These are phyloP conservation scores for Macrocybe gigantea DNA, from an alignment of 768 basidiomycete genomes.

Conservation along the genomic window DNA sequence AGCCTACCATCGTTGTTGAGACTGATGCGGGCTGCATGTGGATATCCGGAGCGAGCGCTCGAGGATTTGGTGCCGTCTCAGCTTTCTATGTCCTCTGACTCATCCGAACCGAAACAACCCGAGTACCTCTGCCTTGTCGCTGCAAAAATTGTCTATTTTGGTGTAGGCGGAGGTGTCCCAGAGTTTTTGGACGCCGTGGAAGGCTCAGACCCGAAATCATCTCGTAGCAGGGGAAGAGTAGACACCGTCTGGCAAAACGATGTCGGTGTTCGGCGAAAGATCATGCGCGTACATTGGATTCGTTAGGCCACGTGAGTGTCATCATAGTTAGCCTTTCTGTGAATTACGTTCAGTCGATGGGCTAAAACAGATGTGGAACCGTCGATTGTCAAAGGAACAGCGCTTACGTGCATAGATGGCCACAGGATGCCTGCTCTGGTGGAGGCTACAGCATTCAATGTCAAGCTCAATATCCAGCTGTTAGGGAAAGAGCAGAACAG, in stretches of 20 bases:
- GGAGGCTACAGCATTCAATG: too few species aligned
- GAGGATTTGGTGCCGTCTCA: not conserved
- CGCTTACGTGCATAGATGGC: too few species aligned
- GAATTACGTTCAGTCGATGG: too few species aligned
- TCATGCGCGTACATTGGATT: conserved; percentile 60
- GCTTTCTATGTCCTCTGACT: not conserved
- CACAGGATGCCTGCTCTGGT: too few species aligned
- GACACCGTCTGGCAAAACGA: conserved; percentile 60
- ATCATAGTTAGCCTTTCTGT: too few species aligned
- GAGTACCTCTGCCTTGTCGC: conserved; percentile 65
- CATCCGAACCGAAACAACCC: not conserved
- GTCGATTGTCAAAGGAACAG: too few species aligned
- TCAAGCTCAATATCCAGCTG: too few species aligned
- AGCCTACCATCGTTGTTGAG: conserved; percentile 57
- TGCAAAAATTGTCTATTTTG: conserved; percentile 91
- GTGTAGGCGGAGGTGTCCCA: conserved; percentile 83
- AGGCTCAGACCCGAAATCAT: not conserved
- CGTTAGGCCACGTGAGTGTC: too few species aligned
- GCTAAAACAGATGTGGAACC: too few species aligned
- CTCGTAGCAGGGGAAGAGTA: conserved; percentile 36
- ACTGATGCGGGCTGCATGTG: conserved; percentile 39
- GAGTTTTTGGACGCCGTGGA: conserved; percentile 60
- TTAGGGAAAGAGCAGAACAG: too few species aligned
- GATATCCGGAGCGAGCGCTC: conserved; percentile 7
- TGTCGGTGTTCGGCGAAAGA: conserved; percentile 65